Conservation (phyloP, 1,284 basidiomycete genomes). For the Malassezia arunalokei region DNA sequence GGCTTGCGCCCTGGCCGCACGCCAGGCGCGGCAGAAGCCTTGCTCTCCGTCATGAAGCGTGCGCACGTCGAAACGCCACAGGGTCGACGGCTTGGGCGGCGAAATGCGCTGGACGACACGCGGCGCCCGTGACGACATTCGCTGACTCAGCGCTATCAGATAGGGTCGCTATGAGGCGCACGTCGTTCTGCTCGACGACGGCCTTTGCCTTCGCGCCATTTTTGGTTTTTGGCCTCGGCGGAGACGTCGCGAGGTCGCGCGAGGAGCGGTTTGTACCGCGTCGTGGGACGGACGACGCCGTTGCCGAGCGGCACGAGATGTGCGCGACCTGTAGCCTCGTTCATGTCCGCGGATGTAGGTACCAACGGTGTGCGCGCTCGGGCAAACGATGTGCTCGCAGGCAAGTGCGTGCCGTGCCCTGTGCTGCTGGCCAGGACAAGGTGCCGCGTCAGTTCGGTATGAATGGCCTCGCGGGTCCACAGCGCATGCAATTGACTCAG, state of each 20-base stretch:
- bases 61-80: too few species aligned
- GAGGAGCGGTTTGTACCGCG: constrained; percentile 12
- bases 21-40: too few species aligned
- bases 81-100: too few species aligned
- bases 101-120: too few species aligned
- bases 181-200: constrained; percentile 16
- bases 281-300: constrained; percentile 16
- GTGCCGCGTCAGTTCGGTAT: constrained; percentile 28
- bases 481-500: constrained; percentile 19
- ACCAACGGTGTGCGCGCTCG: constrained; percentile 4
- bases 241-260: constrained; percentile 18
- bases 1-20: not conserved
- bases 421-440: constrained; percentile 24
- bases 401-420: not conserved
- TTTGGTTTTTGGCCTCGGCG: constrained; percentile 17
- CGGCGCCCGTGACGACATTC: too few species aligned
- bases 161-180: not conserved
- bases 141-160: not conserved
- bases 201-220: constrained; percentile 20
- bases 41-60: too few species aligned
- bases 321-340: not conserved
- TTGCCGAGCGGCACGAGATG: constrained; percentile 22
- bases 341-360: not conserved
- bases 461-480: constrained; percentile 29
- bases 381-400: constrained; percentile 6